Evolutionary conservation across 1,284 basidiomycete species (phyloP).

Genomic region (Ceraceosorus guamensis): DNA sequence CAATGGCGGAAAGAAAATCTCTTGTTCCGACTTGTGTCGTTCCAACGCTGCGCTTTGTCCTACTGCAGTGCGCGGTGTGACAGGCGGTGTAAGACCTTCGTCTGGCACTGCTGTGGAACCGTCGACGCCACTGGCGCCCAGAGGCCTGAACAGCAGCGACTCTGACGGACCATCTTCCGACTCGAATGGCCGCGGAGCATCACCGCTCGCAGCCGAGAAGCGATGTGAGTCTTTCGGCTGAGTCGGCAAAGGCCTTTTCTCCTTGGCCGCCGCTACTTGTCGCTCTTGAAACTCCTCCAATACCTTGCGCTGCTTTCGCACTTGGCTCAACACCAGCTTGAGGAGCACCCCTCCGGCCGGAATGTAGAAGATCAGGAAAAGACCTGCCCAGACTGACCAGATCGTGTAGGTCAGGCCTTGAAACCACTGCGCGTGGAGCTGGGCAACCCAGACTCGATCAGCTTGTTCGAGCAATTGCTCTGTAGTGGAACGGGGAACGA

Average conservation of each 20-base stretch:
- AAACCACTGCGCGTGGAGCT: constrained; percentile 20
- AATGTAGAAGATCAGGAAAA: constrained; percentile 33
- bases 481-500: constrained; percentile 8
- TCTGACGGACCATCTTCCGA: too few species aligned
- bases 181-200: not conserved
- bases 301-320: constrained; percentile 15
- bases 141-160: constrained; percentile 12
- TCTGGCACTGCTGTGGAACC: not conserved
- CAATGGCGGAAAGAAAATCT: constrained; percentile 17
- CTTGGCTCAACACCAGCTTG: constrained; percentile 20
- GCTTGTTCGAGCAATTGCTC: constrained; percentile 10
- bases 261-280: constrained; percentile 6
- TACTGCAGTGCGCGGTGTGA: constrained; percentile 1
- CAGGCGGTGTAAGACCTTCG: not conserved
- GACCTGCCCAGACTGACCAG: constrained; percentile 27
- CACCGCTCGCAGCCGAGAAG: not conserved
- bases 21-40: not conserved
- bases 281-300: constrained; percentile 15
- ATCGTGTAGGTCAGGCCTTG: constrained; percentile 19
- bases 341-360: constrained; percentile 31
- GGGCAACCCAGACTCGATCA: constrained; percentile 15
- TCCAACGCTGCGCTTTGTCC: not conserved
- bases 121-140: not conserved
- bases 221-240: constrained; percentile 1
- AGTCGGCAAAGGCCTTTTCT: constrained; percentile 8